Evolutionary conservation across 352 stramenopile genomes (phyloP).

Genomic region (Phytopythium chamaehyphon): DNA sequence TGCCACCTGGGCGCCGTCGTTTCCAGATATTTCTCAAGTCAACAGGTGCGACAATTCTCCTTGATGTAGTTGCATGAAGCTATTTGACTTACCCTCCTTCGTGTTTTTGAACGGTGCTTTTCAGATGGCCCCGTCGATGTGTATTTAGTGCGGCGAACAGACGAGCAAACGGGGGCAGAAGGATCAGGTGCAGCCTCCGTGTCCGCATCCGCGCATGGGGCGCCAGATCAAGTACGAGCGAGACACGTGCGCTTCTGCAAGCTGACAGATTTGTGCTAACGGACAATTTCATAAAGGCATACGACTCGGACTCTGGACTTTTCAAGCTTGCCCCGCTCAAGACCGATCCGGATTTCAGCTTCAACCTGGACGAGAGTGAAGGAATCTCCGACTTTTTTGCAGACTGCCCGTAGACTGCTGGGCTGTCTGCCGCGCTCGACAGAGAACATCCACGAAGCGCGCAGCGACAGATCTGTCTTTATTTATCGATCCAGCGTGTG

Average conservation of each 20-base stretch:
- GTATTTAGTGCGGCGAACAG: slow-evolving; percentile 80
- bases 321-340: slow-evolving; percentile 86
- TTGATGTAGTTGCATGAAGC: too few species aligned
- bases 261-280: not conserved
- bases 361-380: slow-evolving; percentile 85
- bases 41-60: too few species aligned
- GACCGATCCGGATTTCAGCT: slow-evolving; percentile 87
- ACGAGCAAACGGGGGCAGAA: slow-evolving; percentile 34
- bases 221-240: slow-evolving; percentile 48
- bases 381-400: slow-evolving; percentile 87
- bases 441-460: not conserved
- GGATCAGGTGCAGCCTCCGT: slow-evolving; percentile 13
- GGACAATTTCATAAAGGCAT: slow-evolving; percentile 47
- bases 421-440: not conserved
- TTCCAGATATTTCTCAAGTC: slow-evolving; percentile 96
- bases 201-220: slow-evolving; percentile 23
- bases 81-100: not conserved
- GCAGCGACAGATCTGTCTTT: slow-evolving; percentile 11
- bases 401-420: slow-evolving; percentile 43
- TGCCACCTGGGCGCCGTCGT: slow-evolving; percentile 78
- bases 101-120: not conserved
- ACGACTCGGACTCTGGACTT: slow-evolving; percentile 76
- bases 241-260: not conserved
- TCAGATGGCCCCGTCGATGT: slow-evolving; percentile 87
- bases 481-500: slow-evolving; percentile 19